Base-by-base conservation (phyloP, 2,329 filamentous ascomycete genomes). In the Sordariomycetes sp. region DNA sequence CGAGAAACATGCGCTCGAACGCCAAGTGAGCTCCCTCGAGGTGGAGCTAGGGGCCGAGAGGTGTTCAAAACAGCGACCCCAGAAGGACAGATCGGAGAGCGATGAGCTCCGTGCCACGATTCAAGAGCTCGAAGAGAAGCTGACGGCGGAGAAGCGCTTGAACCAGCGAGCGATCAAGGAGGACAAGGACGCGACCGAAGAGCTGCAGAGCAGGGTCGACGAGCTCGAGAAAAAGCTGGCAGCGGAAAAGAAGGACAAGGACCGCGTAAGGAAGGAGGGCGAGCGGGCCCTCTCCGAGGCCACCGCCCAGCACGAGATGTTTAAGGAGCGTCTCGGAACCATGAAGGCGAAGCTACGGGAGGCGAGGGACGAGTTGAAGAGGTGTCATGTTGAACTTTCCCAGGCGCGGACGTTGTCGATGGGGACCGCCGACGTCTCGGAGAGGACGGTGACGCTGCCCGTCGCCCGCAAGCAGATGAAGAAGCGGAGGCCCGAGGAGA, bases 41-140 rank as follows among this genome's bases (percentile, higher is more conserved):
- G 84, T 89, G 51, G 87, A 95, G 63, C 76, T 96, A 2, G 89
- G 91, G 62, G 89, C 87, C 62, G 89, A 94, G 67, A 92, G 70
- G 59, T 65, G 67, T 57, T 67, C 68, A 2, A 68, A 66, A 34
- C 63, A 68, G 32, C 65, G 65, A 15, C 62, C 65, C n/a, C 63
- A 67, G 36, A 62, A 65, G 25, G 64, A 63, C 22, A 62, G 67
- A 36, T 62, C 78, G 62, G 67, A 72, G 53, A 61, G 72, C 67
- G 66, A 78, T 66, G 67, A 79, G 51, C 62, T 72, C 48, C 69
- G 66, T 39, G 63, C 66, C 3, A 66, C 65, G n/a, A 62, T 73
- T 2, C 67, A 70, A 15, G 67, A 70, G 10, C 62, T 66, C 3
- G 70, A 72, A 59, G 66, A 68, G 62, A 68, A 69, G 56, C 59